Percentiles rank a stretch among this genome's conserved stretches.
phyloP scores from a whole-genome alignment of 495 filamentous ascomycete genomes.

The Pseudomonodictys pantanalensis region DNA sequence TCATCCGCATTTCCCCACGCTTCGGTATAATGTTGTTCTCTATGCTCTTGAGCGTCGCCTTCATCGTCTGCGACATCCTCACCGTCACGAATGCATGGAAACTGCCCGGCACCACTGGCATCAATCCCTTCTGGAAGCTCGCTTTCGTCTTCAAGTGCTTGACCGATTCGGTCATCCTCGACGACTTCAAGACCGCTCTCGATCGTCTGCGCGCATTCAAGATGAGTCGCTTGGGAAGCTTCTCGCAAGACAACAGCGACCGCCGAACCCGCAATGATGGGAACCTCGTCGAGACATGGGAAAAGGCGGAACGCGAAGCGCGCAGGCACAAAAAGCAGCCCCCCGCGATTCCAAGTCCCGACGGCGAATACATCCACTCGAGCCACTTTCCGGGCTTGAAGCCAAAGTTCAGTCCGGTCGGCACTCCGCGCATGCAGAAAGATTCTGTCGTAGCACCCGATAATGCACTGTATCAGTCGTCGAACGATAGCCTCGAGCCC shows the following conservation, averaged over 20 bases:
- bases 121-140: slow-evolving; percentile 53
- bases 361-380: slow-evolving; percentile 17
- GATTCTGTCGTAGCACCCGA: slow-evolving; percentile 15
- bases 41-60: slow-evolving; percentile 55
- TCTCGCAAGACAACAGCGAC: slow-evolving; percentile 27
- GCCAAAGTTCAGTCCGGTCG: background rate
- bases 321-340: too few species aligned
- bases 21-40: slow-evolving; percentile 56
- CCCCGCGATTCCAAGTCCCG: slow-evolving; percentile 19
- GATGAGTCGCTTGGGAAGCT: slow-evolving; percentile 33
- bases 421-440: slow-evolving; percentile 10
- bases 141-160: slow-evolving; percentile 60
- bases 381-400: slow-evolving; percentile 20
- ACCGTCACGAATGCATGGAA: slow-evolving; percentile 38
- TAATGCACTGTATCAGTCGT: background rate
- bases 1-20: slow-evolving; percentile 52
- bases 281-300: slow-evolving; percentile 22
- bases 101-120: slow-evolving; percentile 35
- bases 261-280: slow-evolving; percentile 16
- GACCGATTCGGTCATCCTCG: slow-evolving; percentile 57
- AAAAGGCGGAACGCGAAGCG: slow-evolving; percentile 16
- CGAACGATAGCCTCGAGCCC: slow-evolving; percentile 3
- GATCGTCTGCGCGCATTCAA: slow-evolving; percentile 42
- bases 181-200: slow-evolving; percentile 62
- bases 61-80: slow-evolving; percentile 53